Evolutionary conservation across 2,329 filamentous ascomycete species (phyloP).

Genomic region (Trichoderma asperellum): DNA sequence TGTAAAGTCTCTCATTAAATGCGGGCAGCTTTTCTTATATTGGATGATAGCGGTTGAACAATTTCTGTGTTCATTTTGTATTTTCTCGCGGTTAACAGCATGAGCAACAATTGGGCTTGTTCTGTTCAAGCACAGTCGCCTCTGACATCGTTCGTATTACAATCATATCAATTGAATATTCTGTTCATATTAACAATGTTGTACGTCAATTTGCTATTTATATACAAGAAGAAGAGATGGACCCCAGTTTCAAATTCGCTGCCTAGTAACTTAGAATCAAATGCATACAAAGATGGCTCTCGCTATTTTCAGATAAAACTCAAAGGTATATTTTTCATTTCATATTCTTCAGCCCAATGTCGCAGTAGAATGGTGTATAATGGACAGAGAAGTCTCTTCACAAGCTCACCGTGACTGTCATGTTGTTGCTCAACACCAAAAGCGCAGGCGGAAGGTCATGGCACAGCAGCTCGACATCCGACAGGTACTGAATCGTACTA

Average conservation of each 20-base stretch:
- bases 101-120: background rate
- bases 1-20: background rate
- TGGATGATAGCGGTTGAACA: background rate
- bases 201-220: background rate
- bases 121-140: background rate
- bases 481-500: slow-evolving; percentile 74
- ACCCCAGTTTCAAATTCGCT: background rate
- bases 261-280: background rate
- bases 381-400: slow-evolving; percentile 40
- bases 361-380: background rate
- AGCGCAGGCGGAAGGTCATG: slow-evolving; percentile 74
- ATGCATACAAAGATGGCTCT: background rate
- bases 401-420: slow-evolving; percentile 82
- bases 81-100: background rate
- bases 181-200: background rate
- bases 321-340: background rate
- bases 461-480: slow-evolving; percentile 77
- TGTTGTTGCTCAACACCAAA: slow-evolving; percentile 83
- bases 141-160: background rate
- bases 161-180: background rate
- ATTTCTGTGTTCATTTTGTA: background rate
- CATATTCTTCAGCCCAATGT: background rate
- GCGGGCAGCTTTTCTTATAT: background rate
- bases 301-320: background rate
- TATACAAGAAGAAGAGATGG: background rate